A percentile compares a stretch with the other conserved stretches of the same genome.
Evolutionary conservation across 495 filamentous ascomycete genomes (phyloP).

Genomic region (Lophiotrema nucula): DNA sequence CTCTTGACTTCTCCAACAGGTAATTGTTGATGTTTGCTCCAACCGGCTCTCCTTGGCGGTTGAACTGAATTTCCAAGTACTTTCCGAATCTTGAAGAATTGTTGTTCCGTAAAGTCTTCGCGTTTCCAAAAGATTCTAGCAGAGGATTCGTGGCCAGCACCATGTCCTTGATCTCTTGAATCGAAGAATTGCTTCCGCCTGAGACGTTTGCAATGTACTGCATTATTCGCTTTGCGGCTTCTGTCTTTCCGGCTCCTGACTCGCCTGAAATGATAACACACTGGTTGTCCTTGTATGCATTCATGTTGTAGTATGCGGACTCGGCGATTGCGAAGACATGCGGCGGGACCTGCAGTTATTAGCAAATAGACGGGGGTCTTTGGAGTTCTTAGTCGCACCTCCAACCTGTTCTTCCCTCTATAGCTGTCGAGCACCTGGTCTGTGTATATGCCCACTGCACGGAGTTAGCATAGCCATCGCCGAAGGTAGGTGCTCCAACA

Average conservation of each 20-base stretch:
- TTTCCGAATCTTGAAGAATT: slow-evolving; percentile 99
- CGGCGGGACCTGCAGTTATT: slow-evolving; percentile 60
- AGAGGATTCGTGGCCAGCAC: slow-evolving; percentile 96
- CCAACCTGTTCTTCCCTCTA: slow-evolving; percentile 92
- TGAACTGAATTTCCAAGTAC: slow-evolving; percentile 97
- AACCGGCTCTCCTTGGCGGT: slow-evolving; percentile 84
- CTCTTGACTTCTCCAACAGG: slow-evolving; percentile 89
- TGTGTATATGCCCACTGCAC: slow-evolving; percentile 90
- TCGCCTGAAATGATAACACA: slow-evolving; percentile 99
- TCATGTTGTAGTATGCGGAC: slow-evolving; percentile 98
- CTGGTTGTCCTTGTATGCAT: slow-evolving; percentile 97
- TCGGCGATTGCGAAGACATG: slow-evolving; percentile 99
- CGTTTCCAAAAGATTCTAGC: slow-evolving; percentile 96
- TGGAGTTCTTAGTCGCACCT: too few relatives aligned
- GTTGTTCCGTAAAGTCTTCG: slow-evolving; percentile 96
- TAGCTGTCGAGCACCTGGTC: slow-evolving; percentile 88
- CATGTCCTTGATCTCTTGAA: slow-evolving; percentile 98
- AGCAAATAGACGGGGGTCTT: too few relatives aligned
- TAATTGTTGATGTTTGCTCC: slow-evolving; percentile 99
- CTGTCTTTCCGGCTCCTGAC: slow-evolving; percentile 98
- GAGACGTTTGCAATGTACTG: slow-evolving; percentile 99
- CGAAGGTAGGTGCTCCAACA: not conserved
- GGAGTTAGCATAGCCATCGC: slow-evolving; percentile 22
- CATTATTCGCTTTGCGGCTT: slow-evolving; percentile 98
- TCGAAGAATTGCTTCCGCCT: slow-evolving; percentile 82